phyloP scores from a whole-genome alignment of 805 yeast species.

The Ogataea henricii region DNA sequence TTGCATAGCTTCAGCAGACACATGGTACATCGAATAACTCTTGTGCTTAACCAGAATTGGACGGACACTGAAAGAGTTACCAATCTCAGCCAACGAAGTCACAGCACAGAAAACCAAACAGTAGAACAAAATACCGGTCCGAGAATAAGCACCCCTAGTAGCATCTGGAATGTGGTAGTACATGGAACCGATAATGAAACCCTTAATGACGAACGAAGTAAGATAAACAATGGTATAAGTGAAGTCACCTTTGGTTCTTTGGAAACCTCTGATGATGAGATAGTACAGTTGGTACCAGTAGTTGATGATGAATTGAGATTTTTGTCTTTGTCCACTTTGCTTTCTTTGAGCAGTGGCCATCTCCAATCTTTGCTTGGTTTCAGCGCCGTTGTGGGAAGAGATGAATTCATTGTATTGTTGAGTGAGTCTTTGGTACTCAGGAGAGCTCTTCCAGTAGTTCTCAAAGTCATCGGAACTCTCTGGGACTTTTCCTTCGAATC shows the following conservation, averaged over 20 bases:
- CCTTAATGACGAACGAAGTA: conserved; percentile 56
- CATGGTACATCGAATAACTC: conserved; percentile 62
- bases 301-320: conserved; percentile 41
- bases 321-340: conserved; percentile 41
- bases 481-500: conserved; percentile 58
- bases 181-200: conserved; percentile 62
- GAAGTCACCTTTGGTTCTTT: conserved; percentile 60
- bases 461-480: conserved; percentile 59
- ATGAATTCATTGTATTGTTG: conserved; percentile 42
- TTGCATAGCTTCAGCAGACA: conserved; percentile 65
- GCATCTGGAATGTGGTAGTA: conserved; percentile 53
- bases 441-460: conserved; percentile 57
- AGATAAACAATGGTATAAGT: conserved; percentile 56
- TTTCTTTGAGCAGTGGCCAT: conserved; percentile 40
- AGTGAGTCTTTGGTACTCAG: conserved; percentile 47
- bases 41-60: conserved; percentile 65
- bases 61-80: conserved; percentile 59
- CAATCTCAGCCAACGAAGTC: conserved; percentile 64
- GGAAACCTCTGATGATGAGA: conserved; percentile 57
- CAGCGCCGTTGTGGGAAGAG: conserved; percentile 39
- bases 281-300: conserved; percentile 53
- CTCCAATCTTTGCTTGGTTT: conserved; percentile 43
- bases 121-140: conserved; percentile 65
- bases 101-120: conserved; percentile 62
- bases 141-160: conserved; percentile 57